Conservation (phyloP, 257 asterid species). For the Solanum phureja region DNA sequence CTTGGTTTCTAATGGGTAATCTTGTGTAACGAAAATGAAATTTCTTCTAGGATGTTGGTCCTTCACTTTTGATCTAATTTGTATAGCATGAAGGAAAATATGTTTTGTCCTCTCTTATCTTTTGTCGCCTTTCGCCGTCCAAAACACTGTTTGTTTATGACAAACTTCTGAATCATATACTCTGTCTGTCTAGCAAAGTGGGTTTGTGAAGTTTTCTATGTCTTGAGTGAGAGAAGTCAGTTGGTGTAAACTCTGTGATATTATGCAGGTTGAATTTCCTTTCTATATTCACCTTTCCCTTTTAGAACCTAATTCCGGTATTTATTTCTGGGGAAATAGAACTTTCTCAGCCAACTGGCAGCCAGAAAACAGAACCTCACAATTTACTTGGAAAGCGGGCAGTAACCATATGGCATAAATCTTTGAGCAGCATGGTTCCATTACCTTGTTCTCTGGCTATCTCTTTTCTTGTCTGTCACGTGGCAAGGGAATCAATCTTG, state of each 20-base stretch:
- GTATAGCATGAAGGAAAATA: background rate
- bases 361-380: too few relatives aligned
- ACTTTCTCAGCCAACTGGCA: constrained; percentile 8
- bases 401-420: constrained; percentile 48
- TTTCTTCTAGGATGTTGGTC: background rate
- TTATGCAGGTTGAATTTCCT: background rate
- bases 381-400: background rate
- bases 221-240: background rate
- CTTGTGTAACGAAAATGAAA: too few relatives aligned
- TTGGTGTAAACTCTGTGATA: background rate
- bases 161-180: background rate
- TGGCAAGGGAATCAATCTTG: constrained; percentile 60
- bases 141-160: background rate
- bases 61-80: too few relatives aligned
- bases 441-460: constrained; percentile 49
- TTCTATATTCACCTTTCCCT: background rate
- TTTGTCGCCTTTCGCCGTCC: too few relatives aligned
- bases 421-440: constrained; percentile 38
- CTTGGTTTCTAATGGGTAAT: background rate
- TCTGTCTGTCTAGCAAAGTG: background rate
- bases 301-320: background rate
- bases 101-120: background rate
- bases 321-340: constrained; percentile 32
- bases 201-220: background rate
- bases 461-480: constrained; percentile 59